These are phyloP conservation scores for Lactarius hatsudake DNA, from an alignment of 768 basidiomycete genomes.

Conservation along the genomic window DNA sequence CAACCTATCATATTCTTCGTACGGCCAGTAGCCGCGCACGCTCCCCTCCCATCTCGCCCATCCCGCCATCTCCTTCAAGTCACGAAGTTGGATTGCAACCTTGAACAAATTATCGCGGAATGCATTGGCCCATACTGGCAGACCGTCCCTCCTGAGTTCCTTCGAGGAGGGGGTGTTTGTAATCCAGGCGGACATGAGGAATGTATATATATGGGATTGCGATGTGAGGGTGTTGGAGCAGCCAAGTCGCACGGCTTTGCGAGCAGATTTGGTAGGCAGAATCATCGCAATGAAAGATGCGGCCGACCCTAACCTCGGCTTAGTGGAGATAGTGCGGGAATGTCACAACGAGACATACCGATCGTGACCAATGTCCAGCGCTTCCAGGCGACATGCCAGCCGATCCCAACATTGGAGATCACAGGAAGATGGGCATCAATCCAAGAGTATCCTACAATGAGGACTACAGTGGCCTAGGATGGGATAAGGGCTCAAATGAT, in stretches of 20 bases:
- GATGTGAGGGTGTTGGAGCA: constrained; percentile 42
- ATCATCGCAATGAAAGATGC: constrained; percentile 55
- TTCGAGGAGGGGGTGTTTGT: constrained; percentile 23
- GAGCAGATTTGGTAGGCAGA: constrained; percentile 49
- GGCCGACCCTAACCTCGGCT: constrained; percentile 38
- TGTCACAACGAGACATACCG: constrained; percentile 36
- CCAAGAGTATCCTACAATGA: constrained; percentile 57
- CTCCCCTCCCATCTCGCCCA: constrained; percentile 49
- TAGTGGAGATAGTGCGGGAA: constrained; percentile 1
- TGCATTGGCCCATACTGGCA: constrained; percentile 30
- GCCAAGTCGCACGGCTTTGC: constrained; percentile 44
- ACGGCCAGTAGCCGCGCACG: constrained; percentile 52
- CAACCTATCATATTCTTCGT: constrained; percentile 44
- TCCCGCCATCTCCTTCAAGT: constrained; percentile 36
- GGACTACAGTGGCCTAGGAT: constrained; percentile 40
- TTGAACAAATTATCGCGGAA: constrained; percentile 35
- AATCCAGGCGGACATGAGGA: constrained; percentile 45
- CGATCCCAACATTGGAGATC: constrained; percentile 49
- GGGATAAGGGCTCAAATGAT: background rate
- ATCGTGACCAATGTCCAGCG: constrained; percentile 50
- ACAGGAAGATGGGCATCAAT: constrained; percentile 49
- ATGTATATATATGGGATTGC: constrained; percentile 43
- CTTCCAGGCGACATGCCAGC: constrained; percentile 52
- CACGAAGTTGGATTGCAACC: constrained; percentile 36
- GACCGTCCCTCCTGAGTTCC: constrained; percentile 16